Conservation (phyloP, 371 early-diverging fungal species). For the Mortierella sp. region DNA sequence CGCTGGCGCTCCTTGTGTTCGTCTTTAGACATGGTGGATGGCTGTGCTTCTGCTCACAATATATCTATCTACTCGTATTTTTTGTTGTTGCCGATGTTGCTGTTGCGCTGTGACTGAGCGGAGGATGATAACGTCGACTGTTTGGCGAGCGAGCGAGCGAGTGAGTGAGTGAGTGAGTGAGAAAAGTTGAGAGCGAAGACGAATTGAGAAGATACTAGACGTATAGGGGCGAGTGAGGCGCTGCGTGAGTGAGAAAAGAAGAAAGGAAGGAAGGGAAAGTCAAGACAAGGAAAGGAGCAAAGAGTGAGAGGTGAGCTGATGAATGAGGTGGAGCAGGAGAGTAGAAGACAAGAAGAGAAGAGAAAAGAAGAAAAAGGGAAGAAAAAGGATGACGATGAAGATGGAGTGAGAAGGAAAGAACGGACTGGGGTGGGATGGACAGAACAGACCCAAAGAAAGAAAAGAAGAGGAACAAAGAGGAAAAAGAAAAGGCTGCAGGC, state of each 20-base stretch:
- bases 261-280: too few relatives aligned
- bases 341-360: background rate
- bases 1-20: conserved; percentile 46
- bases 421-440: background rate
- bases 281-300: background rate
- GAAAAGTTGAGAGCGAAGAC: background rate
- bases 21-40: conserved; percentile 28
- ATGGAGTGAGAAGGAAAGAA: background rate
- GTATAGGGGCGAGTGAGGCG: background rate
- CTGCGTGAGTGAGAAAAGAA: background rate
- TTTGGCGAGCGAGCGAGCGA: background rate
- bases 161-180: background rate
- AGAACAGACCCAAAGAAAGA: conserved; percentile 20
- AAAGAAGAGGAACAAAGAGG: background rate
- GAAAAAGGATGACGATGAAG: background rate
- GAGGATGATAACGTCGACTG: background rate
- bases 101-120: conserved; percentile 3
- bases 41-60: conserved; percentile 8
- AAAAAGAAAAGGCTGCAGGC: background rate
- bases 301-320: background rate
- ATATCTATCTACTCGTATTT: background rate
- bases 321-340: too few relatives aligned
- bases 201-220: background rate
- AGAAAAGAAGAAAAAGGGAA: background rate
- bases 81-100: background rate